Evolutionary conservation across 495 filamentous ascomycete genomes (phyloP), one percentile per base, ranked within the genome.

Genomic region (Schizothecium vesticola): DNA sequence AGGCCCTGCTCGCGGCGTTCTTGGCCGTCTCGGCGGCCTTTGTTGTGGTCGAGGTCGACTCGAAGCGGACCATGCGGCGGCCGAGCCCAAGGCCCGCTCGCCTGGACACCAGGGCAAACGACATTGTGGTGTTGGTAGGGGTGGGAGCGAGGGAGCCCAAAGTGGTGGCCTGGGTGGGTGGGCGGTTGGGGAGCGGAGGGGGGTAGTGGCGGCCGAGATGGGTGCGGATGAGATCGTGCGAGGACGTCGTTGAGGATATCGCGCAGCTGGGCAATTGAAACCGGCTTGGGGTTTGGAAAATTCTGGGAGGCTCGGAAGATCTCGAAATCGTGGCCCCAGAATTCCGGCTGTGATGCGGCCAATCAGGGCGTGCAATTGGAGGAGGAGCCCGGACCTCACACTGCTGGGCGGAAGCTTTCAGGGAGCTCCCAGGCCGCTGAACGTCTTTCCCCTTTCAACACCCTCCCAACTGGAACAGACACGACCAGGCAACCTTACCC

Each of bases 11-110:
- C 33, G 86, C 83, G 28, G 82, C 74, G 24, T 84, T 75, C 74
- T 86, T 85, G 56, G 85, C 85, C 21, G 88, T 75, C 64, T 85
- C 84, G 67, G 88, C 80, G 70, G 89, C 89, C 80, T 93, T 90
- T 65, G 73, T 66, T 58, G 80, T 73, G 12, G 78, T 66, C 31
- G 62, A 64, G 63, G 81, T 81, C 59, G 81, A 84, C 79, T 85
- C 81, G 77, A 82, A 81, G 65, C 82, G 81, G 78, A 75, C 72
- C 79, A 79, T 73, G 69, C 77, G 74, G 75, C 82, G 81, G 74
- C 78, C 72, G 69, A 77, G 63, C 75, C 77, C 66, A 69, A 76
- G 71, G 75, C 68, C 75, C 63, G 79, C 78, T 69, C 69, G 69
- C 72, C 77, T 74, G 65, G 71, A 70, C 57, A 72, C 72, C 31